phyloP scores from a whole-genome alignment of 2,329 filamentous ascomycete species.

The Diaporthe citriasiana region DNA sequence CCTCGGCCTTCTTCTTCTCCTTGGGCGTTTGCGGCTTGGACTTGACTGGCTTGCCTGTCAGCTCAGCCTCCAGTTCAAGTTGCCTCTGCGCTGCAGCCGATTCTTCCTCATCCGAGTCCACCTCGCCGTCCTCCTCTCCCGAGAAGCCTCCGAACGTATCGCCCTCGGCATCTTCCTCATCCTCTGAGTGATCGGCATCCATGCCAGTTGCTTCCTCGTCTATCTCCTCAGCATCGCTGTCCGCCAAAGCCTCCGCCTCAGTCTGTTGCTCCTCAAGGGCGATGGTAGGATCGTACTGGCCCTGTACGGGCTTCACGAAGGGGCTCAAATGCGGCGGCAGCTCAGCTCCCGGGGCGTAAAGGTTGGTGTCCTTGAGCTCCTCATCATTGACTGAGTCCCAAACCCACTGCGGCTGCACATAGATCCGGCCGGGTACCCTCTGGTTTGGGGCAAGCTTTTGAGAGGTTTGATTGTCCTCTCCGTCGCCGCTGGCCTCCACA shows the following conservation, averaged over 20 bases:
- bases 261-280: slow-evolving; percentile 89
- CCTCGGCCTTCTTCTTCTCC: slow-evolving; percentile 77
- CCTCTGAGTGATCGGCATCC: slow-evolving; percentile 62
- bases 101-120: slow-evolving; percentile 65
- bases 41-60: slow-evolving; percentile 76
- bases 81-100: slow-evolving; percentile 80
- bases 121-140: slow-evolving; percentile 60
- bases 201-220: slow-evolving; percentile 64
- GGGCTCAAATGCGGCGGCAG: slow-evolving; percentile 96
- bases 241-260: slow-evolving; percentile 83
- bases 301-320: slow-evolving; percentile 89
- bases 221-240: slow-evolving; percentile 62
- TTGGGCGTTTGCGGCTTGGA: slow-evolving; percentile 66
- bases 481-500: slow-evolving; percentile 62
- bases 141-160: slow-evolving; percentile 66
- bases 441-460: slow-evolving; percentile 73
- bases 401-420: slow-evolving; percentile 97
- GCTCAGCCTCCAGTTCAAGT: slow-evolving; percentile 92
- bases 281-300: slow-evolving; percentile 91
- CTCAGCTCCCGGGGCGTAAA: slow-evolving; percentile 90
- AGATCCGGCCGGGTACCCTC: slow-evolving; percentile 90
- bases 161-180: slow-evolving; percentile 61
- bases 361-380: slow-evolving; percentile 85
- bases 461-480: slow-evolving; percentile 73
- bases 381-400: slow-evolving; percentile 98